Evolutionary conservation across 768 basidiomycete genomes (phyloP).

Genomic region (Cyclocybe aegerita): DNA sequence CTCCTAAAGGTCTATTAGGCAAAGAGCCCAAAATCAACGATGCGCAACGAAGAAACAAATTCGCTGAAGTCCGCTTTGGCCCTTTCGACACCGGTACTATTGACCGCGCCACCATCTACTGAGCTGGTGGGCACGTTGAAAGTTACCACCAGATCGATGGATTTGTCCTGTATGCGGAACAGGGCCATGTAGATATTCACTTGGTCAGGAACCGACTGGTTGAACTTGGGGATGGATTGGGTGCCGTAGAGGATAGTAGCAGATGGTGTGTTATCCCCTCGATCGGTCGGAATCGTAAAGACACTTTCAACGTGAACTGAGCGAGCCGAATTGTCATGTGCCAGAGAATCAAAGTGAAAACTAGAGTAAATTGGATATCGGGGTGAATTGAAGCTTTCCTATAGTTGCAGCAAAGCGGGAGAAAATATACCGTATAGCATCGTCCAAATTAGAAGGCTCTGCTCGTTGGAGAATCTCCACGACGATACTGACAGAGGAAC

Average conservation of each 20-base stretch:
- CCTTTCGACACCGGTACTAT: constrained; percentile 30
- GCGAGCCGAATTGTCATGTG: constrained; percentile 83
- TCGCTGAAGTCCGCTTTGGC: constrained; percentile 50
- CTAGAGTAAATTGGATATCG: constrained; percentile 39
- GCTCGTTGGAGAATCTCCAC: constrained; percentile 84
- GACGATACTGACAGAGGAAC: constrained; percentile 72
- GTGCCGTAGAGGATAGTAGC: constrained; percentile 65
- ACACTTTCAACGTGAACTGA: constrained; percentile 45
- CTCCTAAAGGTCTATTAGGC: constrained; percentile 29
- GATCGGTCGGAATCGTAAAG: constrained; percentile 33
- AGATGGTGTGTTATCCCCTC: constrained; percentile 51
- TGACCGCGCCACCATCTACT: constrained; percentile 43
- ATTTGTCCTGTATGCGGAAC: constrained; percentile 71
- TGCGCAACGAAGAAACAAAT: constrained; percentile 58
- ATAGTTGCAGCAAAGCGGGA: neutral
- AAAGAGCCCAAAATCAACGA: constrained; percentile 73
- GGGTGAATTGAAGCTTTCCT: neutral
- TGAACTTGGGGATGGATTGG: constrained; percentile 80
- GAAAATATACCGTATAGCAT: constrained; percentile 66
- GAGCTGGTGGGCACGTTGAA: constrained; percentile 73
- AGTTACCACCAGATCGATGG: constrained; percentile 80
- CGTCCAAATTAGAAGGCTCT: constrained; percentile 45
- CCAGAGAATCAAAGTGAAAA: constrained; percentile 88
- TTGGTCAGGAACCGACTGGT: constrained; percentile 54
- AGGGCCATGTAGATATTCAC: constrained; percentile 80